Conservation (phyloP, 208 protist genomes). For the Crithidia sp. region DNA sequence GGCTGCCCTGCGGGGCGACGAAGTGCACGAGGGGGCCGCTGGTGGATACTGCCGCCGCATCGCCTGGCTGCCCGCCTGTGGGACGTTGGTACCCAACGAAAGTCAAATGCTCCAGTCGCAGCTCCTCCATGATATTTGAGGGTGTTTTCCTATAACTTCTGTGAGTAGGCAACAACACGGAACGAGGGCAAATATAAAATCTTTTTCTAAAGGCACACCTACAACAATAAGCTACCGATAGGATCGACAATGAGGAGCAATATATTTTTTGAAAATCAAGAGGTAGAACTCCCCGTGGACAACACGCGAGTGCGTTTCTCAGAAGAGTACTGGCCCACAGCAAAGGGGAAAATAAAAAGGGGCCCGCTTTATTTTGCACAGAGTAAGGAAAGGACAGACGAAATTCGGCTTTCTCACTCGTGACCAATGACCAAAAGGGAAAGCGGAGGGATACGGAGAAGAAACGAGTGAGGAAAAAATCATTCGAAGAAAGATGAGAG, state of each 20-base stretch:
- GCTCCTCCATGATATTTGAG: neutral
- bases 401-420: neutral
- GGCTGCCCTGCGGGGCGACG: constrained; percentile 14
- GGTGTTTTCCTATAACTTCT: too few relatives aligned
- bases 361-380: neutral
- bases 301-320: too few relatives aligned
- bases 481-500: too few relatives aligned
- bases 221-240: too few relatives aligned
- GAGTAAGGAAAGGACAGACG: neutral
- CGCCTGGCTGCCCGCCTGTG: neutral
- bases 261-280: too few relatives aligned
- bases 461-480: neutral
- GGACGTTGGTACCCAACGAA: constrained; percentile 30
- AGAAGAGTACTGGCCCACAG: neutral
- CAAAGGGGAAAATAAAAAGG: neutral
- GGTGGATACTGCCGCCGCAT: neutral
- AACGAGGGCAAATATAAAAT: too few relatives aligned
- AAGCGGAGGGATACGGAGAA: neutral
- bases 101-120: constrained; percentile 20
- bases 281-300: too few relatives aligned
- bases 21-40: constrained; percentile 5
- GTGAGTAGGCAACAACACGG: too few relatives aligned
- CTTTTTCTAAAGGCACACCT: too few relatives aligned
- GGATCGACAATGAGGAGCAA: too few relatives aligned
- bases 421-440: neutral